These are phyloP conservation scores for Rhododendron simsii DNA, from an alignment of 148 eudicot genomes.

Conservation along the genomic window DNA sequence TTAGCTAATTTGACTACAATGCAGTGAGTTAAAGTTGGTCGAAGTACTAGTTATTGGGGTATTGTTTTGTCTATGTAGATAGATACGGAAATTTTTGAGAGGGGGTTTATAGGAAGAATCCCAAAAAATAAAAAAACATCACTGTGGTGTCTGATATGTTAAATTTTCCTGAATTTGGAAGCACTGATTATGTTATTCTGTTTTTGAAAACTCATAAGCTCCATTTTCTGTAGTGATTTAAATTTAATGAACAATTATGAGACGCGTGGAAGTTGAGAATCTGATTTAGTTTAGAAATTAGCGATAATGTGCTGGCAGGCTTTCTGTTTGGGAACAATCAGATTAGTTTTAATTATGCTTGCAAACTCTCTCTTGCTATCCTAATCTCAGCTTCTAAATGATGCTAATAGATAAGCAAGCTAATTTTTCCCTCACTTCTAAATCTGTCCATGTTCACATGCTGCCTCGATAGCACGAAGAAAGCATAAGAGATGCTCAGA, in stretches of 20 bases:
- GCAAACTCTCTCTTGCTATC: too few relatives aligned
- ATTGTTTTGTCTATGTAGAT: background rate
- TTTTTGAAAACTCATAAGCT: background rate
- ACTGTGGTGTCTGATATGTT: too few relatives aligned
- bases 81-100: background rate
- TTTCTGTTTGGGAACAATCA: background rate
- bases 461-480: background rate
- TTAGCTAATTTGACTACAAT: background rate
- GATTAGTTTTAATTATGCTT: background rate
- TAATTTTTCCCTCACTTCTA: too few relatives aligned
- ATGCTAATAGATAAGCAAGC: background rate
- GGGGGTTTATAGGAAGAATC: background rate
- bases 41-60: too few relatives aligned
- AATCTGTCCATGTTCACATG: background rate
- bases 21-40: background rate
- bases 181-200: too few relatives aligned
- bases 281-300: background rate
- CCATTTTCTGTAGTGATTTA: background rate
- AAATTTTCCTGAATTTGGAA: too few relatives aligned
- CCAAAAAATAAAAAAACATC: too few relatives aligned
- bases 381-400: background rate
- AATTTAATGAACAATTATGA: background rate
- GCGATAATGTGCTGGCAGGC: background rate
- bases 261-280: background rate
- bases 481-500: background rate